Percentiles rank a stretch among this genome's conserved stretches.
Evolutionary conservation across 1,139 yeast species (phyloP).

Genomic region (Taphrina pruni): DNA sequence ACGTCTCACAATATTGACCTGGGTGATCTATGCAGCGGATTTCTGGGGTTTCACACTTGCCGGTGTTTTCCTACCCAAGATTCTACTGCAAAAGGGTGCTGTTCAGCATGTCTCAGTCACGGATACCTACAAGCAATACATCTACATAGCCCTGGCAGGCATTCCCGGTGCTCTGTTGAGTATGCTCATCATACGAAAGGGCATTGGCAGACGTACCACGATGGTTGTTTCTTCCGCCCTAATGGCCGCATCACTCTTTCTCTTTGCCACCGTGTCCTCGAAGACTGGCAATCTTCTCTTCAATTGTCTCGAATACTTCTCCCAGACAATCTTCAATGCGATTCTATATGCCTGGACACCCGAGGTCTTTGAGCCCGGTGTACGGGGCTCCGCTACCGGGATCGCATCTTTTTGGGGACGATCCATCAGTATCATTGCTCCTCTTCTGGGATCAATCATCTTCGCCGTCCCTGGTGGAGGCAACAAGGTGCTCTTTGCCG

Average conservation of each 20-base stretch:
- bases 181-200: slow-evolving; percentile 54
- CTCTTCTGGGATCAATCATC: slow-evolving; percentile 13
- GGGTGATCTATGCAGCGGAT: slow-evolving; percentile 28
- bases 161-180: slow-evolving; percentile 66
- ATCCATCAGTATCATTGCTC: slow-evolving; percentile 17
- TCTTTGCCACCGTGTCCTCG: slow-evolving; percentile 62
- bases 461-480: slow-evolving; percentile 12
- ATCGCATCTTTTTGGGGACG: slow-evolving; percentile 30
- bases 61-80: slow-evolving; percentile 54
- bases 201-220: slow-evolving; percentile 63
- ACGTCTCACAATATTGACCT: slow-evolving; percentile 19
- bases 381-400: slow-evolving; percentile 65
- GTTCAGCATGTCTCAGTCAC: slow-evolving; percentile 53
- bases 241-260: slow-evolving; percentile 63
- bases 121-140: slow-evolving; percentile 60
- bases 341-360: slow-evolving; percentile 65
- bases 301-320: slow-evolving; percentile 58
- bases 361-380: slow-evolving; percentile 63
- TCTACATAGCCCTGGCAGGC: slow-evolving; percentile 59
- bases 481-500: slow-evolving; percentile 16
- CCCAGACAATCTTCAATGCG: slow-evolving; percentile 61
- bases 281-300: slow-evolving; percentile 62
- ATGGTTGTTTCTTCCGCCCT: slow-evolving; percentile 61
- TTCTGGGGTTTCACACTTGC: slow-evolving; percentile 33
- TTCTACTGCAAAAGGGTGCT: slow-evolving; percentile 59